A percentile compares a stretch with the other conserved stretches of the same genome.
Conservation (phyloP, 306 rosid species). For the Myrica gale region DNA sequence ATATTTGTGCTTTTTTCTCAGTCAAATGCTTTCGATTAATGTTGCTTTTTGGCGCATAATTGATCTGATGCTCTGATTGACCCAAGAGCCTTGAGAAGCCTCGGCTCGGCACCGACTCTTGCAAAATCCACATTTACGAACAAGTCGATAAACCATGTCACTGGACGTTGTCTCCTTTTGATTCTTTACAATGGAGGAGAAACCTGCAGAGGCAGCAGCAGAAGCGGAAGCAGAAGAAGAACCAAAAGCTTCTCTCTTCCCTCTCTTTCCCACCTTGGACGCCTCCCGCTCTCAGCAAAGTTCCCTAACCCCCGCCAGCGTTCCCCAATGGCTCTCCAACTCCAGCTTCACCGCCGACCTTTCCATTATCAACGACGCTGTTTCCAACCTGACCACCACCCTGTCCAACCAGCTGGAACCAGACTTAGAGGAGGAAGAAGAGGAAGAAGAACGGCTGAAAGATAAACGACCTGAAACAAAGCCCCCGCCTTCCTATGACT, state of each 20-base stretch:
- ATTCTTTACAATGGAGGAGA: constrained; percentile 42
- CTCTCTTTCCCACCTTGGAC: constrained; percentile 38
- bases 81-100: too few species aligned
- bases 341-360: constrained; percentile 79
- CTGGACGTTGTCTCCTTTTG: not conserved
- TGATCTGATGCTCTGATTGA: too few species aligned
- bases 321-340: constrained; percentile 69
- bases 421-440: constrained; percentile 26
- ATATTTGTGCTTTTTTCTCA: too few species aligned
- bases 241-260: constrained; percentile 49
- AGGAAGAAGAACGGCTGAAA: constrained; percentile 10
- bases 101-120: too few species aligned
- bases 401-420: constrained; percentile 16
- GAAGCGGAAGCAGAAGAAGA: constrained; percentile 18
- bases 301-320: not conserved
- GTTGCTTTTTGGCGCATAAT: too few species aligned
- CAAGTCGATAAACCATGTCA: not conserved
- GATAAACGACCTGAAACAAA: constrained; percentile 18
- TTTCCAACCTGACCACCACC: constrained; percentile 31
- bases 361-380: constrained; percentile 47
- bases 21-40: too few species aligned
- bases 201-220: constrained; percentile 12
- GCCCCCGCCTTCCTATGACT: constrained; percentile 43
- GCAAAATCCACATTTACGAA: too few species aligned
- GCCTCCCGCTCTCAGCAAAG: constrained; percentile 24